Base-by-base conservation (phyloP, 2,329 filamentous ascomycete species). In the Aspergillus tamarii region DNA sequence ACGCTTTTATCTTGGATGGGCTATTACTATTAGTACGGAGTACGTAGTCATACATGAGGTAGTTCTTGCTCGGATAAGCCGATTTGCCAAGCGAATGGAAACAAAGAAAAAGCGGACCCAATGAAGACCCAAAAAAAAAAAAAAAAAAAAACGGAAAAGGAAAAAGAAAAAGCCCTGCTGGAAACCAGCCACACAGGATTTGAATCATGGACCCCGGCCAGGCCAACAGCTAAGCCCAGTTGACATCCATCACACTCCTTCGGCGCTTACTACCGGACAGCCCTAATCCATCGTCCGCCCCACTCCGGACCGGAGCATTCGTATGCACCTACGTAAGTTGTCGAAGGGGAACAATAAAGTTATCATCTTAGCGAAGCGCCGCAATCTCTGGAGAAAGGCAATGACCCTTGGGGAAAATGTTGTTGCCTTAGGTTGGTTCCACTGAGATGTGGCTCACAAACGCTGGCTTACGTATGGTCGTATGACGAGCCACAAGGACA, bases 301-400 rank as follows among this genome's bases (percentile, higher is more conserved):
- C 65, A 66, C 65, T 11, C 34, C 26, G 52, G 23, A 48, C 61
- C 55, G 61, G 64, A 61, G 67, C 56, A 69, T 70, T 69, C 68
- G 68, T 70, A 69, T 64, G 66, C 62, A 65, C 32, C 66, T 68
- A 70, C 68, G 68, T 69, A 70, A 67, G 65, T 66, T 56, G 61
- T 26, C 53, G 36, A 45, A 56, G 45, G 39, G 14, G 16, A 41
- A 45, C 26, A 54, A 36, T 61, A 57, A 64, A 61, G 46, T 57
- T 61, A 57, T 56, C 61, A 59, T 39, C 53, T 21, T 60, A 60
- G 53, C 23, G 26, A 59, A 23, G n/a, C 53, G 39, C 36, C 43
- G 43, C 59, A 57, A 56, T 60, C 50, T 45, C 19, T 55, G 57
- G 58, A 41, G 62, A 62, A 43, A n/a, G 9, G 9, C 23, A 59